Conservation (phyloP, 257 asterid species). For the Verbena officinalis region DNA sequence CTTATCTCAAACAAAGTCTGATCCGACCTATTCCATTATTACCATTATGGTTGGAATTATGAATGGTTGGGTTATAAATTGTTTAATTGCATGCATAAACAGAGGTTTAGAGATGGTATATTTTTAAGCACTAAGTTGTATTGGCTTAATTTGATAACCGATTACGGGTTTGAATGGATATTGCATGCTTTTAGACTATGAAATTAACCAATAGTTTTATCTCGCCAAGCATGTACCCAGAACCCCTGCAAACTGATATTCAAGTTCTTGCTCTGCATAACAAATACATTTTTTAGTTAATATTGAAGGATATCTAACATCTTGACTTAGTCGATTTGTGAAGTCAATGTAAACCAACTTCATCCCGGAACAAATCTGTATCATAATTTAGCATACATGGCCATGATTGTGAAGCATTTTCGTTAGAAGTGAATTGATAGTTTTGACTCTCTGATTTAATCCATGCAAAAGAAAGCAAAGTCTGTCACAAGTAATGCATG, state of each 20-base stretch:
- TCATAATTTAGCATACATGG: slow-evolving; percentile 13
- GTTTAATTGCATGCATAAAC: not conserved
- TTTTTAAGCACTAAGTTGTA: no score
- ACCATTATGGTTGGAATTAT: not conserved
- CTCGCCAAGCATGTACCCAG: not conserved
- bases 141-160: no score
- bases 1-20: not conserved
- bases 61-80: not conserved
- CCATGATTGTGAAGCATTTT: not conserved
- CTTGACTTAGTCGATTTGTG: not conserved
- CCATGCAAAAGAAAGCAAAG: slow-evolving; percentile 2
- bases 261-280: not conserved
- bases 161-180: no score
- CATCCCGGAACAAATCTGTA: not conserved
- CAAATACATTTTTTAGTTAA: not conserved
- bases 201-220: no score
- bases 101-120: no score
- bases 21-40: no score
- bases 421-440: not conserved
- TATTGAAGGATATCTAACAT: not conserved
- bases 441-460: not conserved
- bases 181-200: no score
- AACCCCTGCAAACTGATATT: not conserved
- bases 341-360: not conserved
- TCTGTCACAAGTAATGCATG: slow-evolving; percentile 10